These are phyloP conservation scores for Penicillium canariense DNA, from an alignment of 495 filamentous ascomycete species.

Conservation along the genomic window DNA sequence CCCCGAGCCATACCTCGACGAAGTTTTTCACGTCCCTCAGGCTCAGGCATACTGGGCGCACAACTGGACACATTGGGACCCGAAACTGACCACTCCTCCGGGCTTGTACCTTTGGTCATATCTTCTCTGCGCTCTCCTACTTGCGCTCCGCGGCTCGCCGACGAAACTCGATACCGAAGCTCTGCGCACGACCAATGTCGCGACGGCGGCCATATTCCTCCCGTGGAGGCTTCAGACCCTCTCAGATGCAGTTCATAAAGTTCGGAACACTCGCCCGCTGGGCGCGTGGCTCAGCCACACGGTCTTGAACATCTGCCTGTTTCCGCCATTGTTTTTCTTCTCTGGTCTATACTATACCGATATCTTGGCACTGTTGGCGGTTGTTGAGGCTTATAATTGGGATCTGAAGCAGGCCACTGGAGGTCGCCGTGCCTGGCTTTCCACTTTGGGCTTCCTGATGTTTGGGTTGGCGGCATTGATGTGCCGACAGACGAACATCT, in stretches of 20 bases:
- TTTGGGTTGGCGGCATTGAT: constrained; percentile 60
- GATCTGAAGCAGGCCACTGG: constrained; percentile 44
- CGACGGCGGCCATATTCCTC: constrained; percentile 33
- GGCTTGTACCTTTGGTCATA: constrained; percentile 71
- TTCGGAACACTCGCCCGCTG: constrained; percentile 37
- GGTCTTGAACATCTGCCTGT: constrained; percentile 77
- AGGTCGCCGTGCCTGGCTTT: constrained; percentile 9
- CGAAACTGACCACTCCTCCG: constrained; percentile 94
- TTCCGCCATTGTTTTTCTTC: constrained; percentile 94
- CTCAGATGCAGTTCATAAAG: constrained; percentile 36
- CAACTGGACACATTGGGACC: constrained; percentile 78
- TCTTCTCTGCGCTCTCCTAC: constrained; percentile 32
- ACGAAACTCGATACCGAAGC: constrained; percentile 37
- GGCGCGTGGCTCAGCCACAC: constrained; percentile 54
- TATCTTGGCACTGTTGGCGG: constrained; percentile 57
- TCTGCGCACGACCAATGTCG: constrained; percentile 42
- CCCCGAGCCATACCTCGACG: constrained; percentile 86
- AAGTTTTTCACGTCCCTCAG: constrained; percentile 93
- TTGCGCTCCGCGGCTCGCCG: constrained; percentile 39
- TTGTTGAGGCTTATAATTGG: constrained; percentile 65
- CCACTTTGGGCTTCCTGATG: constrained; percentile 45
- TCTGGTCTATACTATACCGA: constrained; percentile 94
- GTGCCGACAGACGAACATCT: constrained; percentile 93
- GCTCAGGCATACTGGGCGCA: constrained; percentile 81
- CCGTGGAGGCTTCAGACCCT: constrained; percentile 45